These are phyloP conservation scores for Uronychia binucleata DNA, from an alignment of 73 alveolate genomes.

Conservation along the genomic window DNA sequence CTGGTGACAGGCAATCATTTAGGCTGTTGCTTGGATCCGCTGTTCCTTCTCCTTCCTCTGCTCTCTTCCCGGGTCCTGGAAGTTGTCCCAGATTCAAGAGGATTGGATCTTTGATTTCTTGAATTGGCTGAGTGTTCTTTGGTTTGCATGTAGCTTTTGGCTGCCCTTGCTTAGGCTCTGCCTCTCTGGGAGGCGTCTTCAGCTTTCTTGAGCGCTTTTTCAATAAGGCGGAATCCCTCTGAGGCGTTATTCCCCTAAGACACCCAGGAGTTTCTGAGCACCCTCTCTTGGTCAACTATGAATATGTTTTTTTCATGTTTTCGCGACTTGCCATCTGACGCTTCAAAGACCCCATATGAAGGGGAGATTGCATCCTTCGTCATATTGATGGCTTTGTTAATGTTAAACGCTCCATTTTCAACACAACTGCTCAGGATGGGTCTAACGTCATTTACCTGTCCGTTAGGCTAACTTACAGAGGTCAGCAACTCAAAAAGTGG, in stretches of 20 bases:
- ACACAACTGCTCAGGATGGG: conserved; percentile 33
- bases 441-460: conserved; percentile 46
- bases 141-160: not conserved
- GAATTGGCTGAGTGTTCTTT: not conserved
- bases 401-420: conserved; percentile 4
- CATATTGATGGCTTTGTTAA: too few relatives aligned
- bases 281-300: too few relatives aligned
- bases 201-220: not conserved
- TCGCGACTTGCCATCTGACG: too few relatives aligned
- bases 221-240: not conserved
- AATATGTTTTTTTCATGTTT: too few relatives aligned
- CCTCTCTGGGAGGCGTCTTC: not conserved
- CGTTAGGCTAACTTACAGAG: too few relatives aligned
- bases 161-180: not conserved
- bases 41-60: not conserved
- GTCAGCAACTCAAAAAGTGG: conserved; percentile 16
- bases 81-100: not conserved
- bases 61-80: not conserved
- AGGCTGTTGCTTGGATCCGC: not conserved
- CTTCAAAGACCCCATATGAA: too few relatives aligned
- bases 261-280: too few relatives aligned
- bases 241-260: not conserved
- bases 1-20: not conserved
- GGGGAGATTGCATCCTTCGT: too few relatives aligned
- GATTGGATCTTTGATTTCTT: not conserved